Evolutionary conservation across 2,329 filamentous ascomycete species (phyloP).

Genomic region (Colletotrichum acutatum): DNA sequence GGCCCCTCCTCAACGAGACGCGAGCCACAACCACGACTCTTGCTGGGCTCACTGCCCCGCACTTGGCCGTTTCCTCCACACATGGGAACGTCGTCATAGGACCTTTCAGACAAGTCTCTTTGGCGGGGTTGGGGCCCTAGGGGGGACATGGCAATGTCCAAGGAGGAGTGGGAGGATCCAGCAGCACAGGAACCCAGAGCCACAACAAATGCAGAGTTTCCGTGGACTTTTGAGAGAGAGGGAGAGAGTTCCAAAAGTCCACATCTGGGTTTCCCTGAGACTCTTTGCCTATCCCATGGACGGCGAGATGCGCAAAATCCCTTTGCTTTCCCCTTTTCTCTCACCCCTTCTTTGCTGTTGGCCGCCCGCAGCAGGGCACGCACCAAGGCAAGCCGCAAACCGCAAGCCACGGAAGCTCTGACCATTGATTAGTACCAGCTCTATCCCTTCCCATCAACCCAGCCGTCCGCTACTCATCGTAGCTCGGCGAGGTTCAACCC

Average conservation of each 20-base stretch:
- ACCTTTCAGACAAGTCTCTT: slow-evolving; percentile 24
- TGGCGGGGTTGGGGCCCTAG: slow-evolving; percentile 25
- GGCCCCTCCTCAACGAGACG: slow-evolving; percentile 25
- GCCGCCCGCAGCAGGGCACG: not conserved
- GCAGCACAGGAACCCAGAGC: not conserved
- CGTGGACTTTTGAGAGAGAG: not conserved
- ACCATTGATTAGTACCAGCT: slow-evolving; percentile 15
- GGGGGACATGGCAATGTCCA: not conserved
- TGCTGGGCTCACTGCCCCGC: slow-evolving; percentile 25
- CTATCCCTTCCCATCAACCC: not conserved
- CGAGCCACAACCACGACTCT: slow-evolving; percentile 9
- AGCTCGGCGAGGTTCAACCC: slow-evolving; percentile 18
- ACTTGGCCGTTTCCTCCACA: slow-evolving; percentile 33
- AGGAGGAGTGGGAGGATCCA: not conserved
- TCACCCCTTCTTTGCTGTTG: not conserved
- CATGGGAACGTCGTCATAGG: slow-evolving; percentile 34
- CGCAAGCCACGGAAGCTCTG: slow-evolving; percentile 28
- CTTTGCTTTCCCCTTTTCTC: slow-evolving; percentile 5
- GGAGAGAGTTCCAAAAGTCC: not conserved
- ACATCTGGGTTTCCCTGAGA: not conserved
- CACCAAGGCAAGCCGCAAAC: not conserved
- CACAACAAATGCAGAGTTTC: not conserved
- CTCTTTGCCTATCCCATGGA: slow-evolving; percentile 1
- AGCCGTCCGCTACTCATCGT: not conserved
- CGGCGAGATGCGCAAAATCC: slow-evolving; percentile 2